These are phyloP conservation scores for Aegle marmelos DNA, from an alignment of 345 rosid genomes.

Conservation along the genomic window DNA sequence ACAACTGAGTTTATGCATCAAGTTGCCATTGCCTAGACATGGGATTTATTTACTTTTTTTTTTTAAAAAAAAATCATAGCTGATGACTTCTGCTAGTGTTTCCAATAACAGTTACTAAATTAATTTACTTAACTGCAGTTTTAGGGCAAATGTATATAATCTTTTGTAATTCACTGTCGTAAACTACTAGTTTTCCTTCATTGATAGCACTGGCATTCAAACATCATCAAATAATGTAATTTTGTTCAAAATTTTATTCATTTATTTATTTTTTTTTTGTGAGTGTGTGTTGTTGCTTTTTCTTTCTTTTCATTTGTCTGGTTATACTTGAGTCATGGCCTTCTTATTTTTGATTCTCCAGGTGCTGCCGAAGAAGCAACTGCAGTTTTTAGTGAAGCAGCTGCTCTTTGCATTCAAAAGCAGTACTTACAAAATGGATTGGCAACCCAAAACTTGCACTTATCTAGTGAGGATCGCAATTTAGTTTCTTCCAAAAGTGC, in stretches of 20 bases:
- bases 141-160: background rate
- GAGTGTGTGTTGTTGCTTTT: background rate
- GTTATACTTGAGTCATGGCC: background rate
- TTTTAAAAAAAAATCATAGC: background rate
- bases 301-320: background rate
- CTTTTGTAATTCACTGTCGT: background rate
- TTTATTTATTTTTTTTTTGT: no score
- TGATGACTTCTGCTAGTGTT: background rate
- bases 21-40: background rate
- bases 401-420: constrained; percentile 80
- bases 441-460: constrained; percentile 39
- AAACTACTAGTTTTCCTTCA: background rate
- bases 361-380: constrained; percentile 94
- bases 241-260: background rate
- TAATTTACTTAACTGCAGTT: background rate
- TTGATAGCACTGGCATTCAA: background rate
- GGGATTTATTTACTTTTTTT: background rate
- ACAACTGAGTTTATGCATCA: background rate
- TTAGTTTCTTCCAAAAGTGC: constrained; percentile 38
- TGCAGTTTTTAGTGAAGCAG: constrained; percentile 85
- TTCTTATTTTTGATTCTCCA: constrained; percentile 6
- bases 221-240: background rate
- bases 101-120: background rate
- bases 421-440: constrained; percentile 55
- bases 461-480: constrained; percentile 56